Evolutionary conservation across 352 stramenopile species (phyloP).

Genomic region (Phytophthora podocarpi): DNA sequence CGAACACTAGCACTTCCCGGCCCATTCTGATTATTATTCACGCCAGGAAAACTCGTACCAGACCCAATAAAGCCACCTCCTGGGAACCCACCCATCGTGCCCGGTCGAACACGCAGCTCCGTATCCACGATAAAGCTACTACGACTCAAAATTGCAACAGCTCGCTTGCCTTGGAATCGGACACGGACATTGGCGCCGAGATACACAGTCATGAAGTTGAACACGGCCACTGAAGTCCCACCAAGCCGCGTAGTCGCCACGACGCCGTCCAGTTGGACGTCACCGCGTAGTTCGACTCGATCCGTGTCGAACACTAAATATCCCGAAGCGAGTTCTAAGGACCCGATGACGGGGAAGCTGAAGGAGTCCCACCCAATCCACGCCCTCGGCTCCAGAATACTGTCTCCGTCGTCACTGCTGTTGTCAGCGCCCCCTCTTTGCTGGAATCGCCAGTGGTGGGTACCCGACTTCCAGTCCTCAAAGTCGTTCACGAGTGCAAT

Average conservation of each 20-base stretch:
- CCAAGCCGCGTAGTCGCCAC: conserved; percentile 64
- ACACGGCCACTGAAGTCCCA: conserved; percentile 92
- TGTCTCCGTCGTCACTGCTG: conserved; percentile 15
- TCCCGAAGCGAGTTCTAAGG: conserved; percentile 74
- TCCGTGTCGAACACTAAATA: conserved; percentile 85
- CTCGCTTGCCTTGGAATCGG: conserved; percentile 83
- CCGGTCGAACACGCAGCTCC: conserved; percentile 71
- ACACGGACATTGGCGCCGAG: conserved; percentile 85
- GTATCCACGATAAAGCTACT: conserved; percentile 94
- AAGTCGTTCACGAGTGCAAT: conserved; percentile 93
- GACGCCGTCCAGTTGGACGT: conserved; percentile 61
- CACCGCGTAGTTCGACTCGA: conserved; percentile 51
- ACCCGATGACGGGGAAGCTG: conserved; percentile 69
- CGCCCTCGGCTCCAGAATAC: conserved; percentile 15
- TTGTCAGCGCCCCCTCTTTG: background rate
- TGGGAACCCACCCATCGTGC: conserved; percentile 93
- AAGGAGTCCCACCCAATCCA: conserved; percentile 66
- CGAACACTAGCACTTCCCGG: conserved; percentile 90
- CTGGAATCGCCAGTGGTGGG: conserved; percentile 65
- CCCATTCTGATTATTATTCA: conserved; percentile 93
- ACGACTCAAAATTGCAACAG: conserved; percentile 90
- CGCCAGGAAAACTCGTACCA: conserved; percentile 21
- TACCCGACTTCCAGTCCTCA: conserved; percentile 95
- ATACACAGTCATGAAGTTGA: conserved; percentile 96
- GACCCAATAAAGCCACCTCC: conserved; percentile 87